These are phyloP conservation scores for Gloeophyllum trabeum DNA, from an alignment of 768 basidiomycete genomes.

Conservation along the genomic window DNA sequence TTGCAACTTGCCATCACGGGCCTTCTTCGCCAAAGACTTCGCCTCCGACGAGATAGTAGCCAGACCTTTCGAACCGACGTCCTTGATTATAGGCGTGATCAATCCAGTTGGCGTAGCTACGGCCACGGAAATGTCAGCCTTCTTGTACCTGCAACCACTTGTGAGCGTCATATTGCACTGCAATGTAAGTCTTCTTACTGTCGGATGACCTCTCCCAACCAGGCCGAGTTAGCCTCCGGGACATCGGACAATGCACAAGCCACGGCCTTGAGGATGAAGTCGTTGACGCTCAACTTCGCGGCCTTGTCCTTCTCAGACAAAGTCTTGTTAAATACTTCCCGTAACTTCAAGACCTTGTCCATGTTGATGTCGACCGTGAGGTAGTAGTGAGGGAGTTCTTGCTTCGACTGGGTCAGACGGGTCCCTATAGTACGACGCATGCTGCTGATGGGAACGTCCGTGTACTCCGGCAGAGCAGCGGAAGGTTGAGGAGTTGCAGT, in stretches of 20 bases:
- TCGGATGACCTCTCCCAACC: conserved; percentile 92
- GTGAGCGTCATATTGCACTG: neutral
- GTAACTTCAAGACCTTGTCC: conserved; percentile 90
- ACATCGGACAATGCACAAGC: conserved; percentile 88
- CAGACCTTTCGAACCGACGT: conserved; percentile 87
- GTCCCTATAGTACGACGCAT: conserved; percentile 92
- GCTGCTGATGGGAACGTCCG: conserved; percentile 82
- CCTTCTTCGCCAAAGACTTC: conserved; percentile 89
- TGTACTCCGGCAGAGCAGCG: conserved; percentile 51
- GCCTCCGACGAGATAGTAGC: conserved; percentile 87
- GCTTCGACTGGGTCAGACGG: conserved; percentile 87
- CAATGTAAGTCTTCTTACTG: conserved; percentile 46
- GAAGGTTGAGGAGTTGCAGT: conserved; percentile 34
- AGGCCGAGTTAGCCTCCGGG: conserved; percentile 95
- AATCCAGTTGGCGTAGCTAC: conserved; percentile 93
- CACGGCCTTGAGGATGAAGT: conserved; percentile 94
- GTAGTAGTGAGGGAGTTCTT: conserved; percentile 95
- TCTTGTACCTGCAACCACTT: conserved; percentile 61
- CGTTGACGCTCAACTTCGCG: conserved; percentile 93
- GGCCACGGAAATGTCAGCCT: conserved; percentile 93
- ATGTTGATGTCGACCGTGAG: conserved; percentile 91
- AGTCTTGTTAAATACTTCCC: conserved; percentile 92
- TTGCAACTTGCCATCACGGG: conserved; percentile 90
- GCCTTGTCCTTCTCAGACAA: conserved; percentile 79
- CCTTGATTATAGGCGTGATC: conserved; percentile 95